Conservation (phyloP, 768 basidiomycete species). For the Phylloporus scabripes region DNA sequence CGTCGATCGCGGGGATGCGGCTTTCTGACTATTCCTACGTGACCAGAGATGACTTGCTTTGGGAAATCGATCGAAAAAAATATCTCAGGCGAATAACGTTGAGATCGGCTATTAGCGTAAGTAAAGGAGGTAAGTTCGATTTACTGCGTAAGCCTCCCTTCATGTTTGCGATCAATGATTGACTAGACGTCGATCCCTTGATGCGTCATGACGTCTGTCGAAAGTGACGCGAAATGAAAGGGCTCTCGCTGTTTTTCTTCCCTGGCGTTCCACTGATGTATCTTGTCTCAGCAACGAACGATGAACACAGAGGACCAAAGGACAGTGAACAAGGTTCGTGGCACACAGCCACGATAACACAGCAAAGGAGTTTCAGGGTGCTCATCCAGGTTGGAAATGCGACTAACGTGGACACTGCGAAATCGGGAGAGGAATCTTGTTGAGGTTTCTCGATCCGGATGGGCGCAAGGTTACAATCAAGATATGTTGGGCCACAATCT, state of each 20-base stretch:
- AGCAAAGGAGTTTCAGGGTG: not conserved
- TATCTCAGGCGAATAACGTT: conserved; percentile 7
- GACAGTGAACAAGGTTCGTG: conserved; percentile 20
- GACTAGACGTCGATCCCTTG: conserved; percentile 14
- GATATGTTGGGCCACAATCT: too few species aligned
- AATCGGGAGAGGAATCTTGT: conserved; percentile 18
- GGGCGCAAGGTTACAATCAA: conserved; percentile 12
- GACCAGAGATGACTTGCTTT: conserved; percentile 16
- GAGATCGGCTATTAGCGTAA: conserved; percentile 11
- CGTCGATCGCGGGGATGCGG: conserved; percentile 21
- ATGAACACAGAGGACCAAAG: too few species aligned
- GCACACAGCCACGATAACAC: conserved; percentile 7
- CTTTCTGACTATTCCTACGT: conserved; percentile 14
- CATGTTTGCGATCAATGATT: conserved; percentile 4
- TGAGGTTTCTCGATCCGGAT: conserved; percentile 29
- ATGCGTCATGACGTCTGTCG: conserved; percentile 1
- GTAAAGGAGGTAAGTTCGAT: not conserved
- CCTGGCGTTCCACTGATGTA: too few species aligned
- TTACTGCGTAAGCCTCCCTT: conserved; percentile 1
- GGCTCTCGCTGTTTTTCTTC: too few species aligned
- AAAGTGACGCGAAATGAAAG: conserved; percentile 8
- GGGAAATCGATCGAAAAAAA: conserved; percentile 11
- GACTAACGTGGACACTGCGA: conserved; percentile 9
- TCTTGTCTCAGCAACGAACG: not conserved
- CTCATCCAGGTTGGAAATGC: too few species aligned